These are phyloP conservation scores for Herpotrichia juniperi DNA, from an alignment of 2,329 filamentous ascomycete species.

Conservation along the genomic window DNA sequence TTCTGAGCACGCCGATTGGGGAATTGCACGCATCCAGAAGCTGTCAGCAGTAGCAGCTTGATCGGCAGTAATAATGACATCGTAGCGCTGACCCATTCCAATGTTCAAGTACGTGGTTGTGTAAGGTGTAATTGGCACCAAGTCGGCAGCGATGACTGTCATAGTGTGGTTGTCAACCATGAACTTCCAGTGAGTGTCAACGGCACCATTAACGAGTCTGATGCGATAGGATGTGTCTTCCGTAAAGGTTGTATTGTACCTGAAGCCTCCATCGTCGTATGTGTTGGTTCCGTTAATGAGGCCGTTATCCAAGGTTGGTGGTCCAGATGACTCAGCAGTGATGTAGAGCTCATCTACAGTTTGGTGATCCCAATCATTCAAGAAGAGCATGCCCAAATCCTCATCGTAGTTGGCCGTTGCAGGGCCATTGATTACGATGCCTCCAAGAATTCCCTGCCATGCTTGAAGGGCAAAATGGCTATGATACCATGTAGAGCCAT, in stretches of 20 bases:
- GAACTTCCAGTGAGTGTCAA: conserved; percentile 51
- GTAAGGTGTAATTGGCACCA: conserved; percentile 51
- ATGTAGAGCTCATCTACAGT: conserved; percentile 45
- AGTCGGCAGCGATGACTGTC: conserved; percentile 51
- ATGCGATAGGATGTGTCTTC: conserved; percentile 50
- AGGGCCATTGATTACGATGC: conserved; percentile 50
- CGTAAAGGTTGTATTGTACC: conserved; percentile 45
- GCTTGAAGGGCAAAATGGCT: conserved; percentile 49
- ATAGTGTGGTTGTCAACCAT: conserved; percentile 52
- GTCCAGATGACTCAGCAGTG: conserved; percentile 29
- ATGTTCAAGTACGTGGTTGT: conserved; percentile 46
- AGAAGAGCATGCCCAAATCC: conserved; percentile 51
- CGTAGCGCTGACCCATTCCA: conserved; percentile 50
- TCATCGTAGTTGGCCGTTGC: conserved; percentile 48
- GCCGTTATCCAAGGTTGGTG: conserved; percentile 48
- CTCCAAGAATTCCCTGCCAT: conserved; percentile 50
- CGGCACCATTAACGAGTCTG: conserved; percentile 50
- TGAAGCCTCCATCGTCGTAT: conserved; percentile 36
- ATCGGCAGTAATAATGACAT: conserved; percentile 43
- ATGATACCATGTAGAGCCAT: conserved; percentile 52
- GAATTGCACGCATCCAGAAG: conserved; percentile 46
- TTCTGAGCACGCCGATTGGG: conserved; percentile 46
- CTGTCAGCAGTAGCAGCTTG: conserved; percentile 34
- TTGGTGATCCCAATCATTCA: conserved; percentile 53
- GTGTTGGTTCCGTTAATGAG: conserved; percentile 54